Evolutionary conservation across 352 stramenopile genomes (phyloP), one percentile per base, ranked within the genome.

Genomic region (Globisporangium radiosum): DNA sequence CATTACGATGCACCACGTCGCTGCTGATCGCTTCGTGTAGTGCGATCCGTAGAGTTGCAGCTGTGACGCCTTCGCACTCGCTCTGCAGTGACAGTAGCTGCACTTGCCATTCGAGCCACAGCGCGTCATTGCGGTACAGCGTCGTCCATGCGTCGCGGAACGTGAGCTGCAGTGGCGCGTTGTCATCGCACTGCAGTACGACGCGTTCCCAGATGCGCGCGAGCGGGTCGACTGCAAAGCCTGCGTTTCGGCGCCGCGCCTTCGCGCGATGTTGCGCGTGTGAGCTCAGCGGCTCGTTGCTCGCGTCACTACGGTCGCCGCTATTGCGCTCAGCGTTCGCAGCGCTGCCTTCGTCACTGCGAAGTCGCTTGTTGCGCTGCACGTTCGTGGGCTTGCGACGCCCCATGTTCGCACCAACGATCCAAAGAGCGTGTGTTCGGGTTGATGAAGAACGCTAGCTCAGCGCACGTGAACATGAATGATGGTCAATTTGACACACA

Each of bases 321-420:
- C 15, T 51, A 7, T 40, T 25, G 33, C 7, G n/a, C 15, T 25
- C 45, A 49, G 14, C 4, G 45, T 49, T 0, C 5, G 15, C 45
- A 49, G 11, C 45, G 8, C 14, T 25, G 5, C 3, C 17, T 5
- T 51, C 51, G 1, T 47, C 54, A 37, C 36, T 54, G 33, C 25
- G 38, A 49, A 47, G 64, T 47, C 56, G 68, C 3, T 15, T 48
- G 47, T 65, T 56, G 37, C 67, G 66, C 65, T 73, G 49, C 45
- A 78, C 70, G 56, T 55, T 51, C 37, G 50, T 43, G 7, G 72
- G 62, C 52, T 81, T 81, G 49, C 68, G 68, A 4, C 70, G 56
- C 6, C 55, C 64, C 72, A 81, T 81, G 11, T 44, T 33, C 25
- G 25, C 25, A 33, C 25, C 25, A 33, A 33, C 25, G 25, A 33